Evolutionary conservation across 2,329 filamentous ascomycete species (phyloP).

Genomic region (Claviceps sorghi): DNA sequence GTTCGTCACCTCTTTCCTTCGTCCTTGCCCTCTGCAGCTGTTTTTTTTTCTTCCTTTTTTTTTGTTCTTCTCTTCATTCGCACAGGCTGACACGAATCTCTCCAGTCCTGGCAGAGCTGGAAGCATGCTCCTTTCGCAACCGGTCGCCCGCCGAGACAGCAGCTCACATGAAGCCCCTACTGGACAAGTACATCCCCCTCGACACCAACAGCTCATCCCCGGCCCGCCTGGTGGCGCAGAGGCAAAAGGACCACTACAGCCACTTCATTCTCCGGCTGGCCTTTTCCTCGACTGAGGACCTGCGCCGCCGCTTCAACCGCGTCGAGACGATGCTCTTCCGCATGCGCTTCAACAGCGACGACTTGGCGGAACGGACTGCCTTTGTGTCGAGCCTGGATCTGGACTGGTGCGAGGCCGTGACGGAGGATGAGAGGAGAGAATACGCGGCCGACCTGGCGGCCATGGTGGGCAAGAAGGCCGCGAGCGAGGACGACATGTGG

Average conservation of each 20-base stretch:
- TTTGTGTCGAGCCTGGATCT: conserved; percentile 69
- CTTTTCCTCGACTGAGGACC: conserved; percentile 80
- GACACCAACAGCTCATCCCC: conserved; percentile 55
- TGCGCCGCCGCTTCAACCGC: conserved; percentile 71
- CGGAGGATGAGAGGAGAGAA: conserved; percentile 59
- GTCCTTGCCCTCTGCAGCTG: too few species aligned
- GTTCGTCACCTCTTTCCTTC: conserved; percentile 27
- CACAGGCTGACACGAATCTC: conserved; percentile 1
- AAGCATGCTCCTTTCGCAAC: conserved; percentile 93
- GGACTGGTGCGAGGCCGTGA: conserved; percentile 80
- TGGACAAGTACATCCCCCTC: conserved; percentile 77
- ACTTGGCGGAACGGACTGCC: conserved; percentile 51
- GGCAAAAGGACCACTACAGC: conserved; percentile 92
- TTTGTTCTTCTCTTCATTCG: background rate
- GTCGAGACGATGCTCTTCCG: conserved; percentile 84
- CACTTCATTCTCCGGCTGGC: conserved; percentile 93
- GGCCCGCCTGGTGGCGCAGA: conserved; percentile 49
- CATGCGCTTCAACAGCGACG: conserved; percentile 65
- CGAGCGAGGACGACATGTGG: conserved; percentile 65
- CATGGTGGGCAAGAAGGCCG: conserved; percentile 23
- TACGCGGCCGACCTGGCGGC: conserved; percentile 48
- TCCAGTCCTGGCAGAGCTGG: conserved; percentile 69
- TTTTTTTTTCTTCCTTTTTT: background rate
- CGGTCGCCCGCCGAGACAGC: conserved; percentile 69
- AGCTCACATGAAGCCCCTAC: conserved; percentile 67